Conservation (phyloP, 176 grass and related monocot species). For the Ampelocalamus luodianensis region DNA sequence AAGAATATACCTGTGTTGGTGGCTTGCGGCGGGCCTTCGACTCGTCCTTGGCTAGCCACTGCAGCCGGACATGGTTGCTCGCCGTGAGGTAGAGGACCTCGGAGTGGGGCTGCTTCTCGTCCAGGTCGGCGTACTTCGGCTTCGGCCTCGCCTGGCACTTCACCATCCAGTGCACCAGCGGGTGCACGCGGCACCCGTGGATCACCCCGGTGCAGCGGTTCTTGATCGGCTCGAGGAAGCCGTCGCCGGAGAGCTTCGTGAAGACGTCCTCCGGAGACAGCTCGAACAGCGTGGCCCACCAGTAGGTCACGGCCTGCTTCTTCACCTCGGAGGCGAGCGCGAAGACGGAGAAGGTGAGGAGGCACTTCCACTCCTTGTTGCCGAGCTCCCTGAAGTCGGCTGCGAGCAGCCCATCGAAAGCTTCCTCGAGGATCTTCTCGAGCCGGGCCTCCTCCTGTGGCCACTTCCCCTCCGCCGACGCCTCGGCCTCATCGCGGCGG, state of each 20-base stretch:
- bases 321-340: conserved; percentile 39
- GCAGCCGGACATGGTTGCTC: not conserved
- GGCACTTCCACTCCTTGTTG: not conserved
- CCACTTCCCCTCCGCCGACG: no score
- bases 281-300: conserved; percentile 44
- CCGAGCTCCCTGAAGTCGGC: not conserved
- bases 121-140: not conserved
- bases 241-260: not conserved
- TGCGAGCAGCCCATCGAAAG: conserved; percentile 20
- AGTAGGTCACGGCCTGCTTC: conserved; percentile 52
- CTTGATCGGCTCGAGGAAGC: conserved; percentile 52
- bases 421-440: conserved; percentile 41
- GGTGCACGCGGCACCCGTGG: conserved; percentile 58
- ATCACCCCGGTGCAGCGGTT: conserved; percentile 44
- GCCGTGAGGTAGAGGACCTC: conserved; percentile 42
- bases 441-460: not conserved
- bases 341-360: conserved; percentile 59
- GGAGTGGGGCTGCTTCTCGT: not conserved
- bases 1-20: no score
- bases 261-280: not conserved
- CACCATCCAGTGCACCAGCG: conserved; percentile 63
- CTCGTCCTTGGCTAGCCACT: no score
- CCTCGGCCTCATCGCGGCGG: no score
- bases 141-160: conserved; percentile 28
- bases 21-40: no score